A percentile compares a stretch with the other conserved stretches of the same genome.
phyloP scores from a whole-genome alignment of 2,329 filamentous ascomycete genomes.

The Paraconiothyrium brasiliense region DNA sequence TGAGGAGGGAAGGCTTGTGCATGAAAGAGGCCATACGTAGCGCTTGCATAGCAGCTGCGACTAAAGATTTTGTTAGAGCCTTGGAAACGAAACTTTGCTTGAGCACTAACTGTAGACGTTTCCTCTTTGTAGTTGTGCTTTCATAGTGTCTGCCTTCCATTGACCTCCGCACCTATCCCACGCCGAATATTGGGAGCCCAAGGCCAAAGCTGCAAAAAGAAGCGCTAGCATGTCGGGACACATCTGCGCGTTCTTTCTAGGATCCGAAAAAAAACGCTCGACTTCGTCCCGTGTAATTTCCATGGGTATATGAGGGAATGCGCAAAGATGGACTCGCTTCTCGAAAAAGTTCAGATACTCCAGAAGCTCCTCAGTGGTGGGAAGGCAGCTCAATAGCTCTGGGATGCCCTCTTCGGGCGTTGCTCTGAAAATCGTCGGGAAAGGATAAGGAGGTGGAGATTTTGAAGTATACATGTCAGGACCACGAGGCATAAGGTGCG shows the following conservation, averaged over 20 bases:
- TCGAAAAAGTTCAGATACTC: slow-evolving; percentile 55
- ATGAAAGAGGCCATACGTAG: slow-evolving; percentile 59
- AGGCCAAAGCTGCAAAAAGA: slow-evolving; percentile 58
- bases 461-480: slow-evolving; percentile 54
- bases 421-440: slow-evolving; percentile 55
- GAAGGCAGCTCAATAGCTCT: slow-evolving; percentile 51
- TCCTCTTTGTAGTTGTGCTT: slow-evolving; percentile 47
- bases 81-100: neutral
- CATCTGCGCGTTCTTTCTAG: slow-evolving; percentile 53
- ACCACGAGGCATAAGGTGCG: slow-evolving; percentile 54
- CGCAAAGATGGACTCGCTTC: slow-evolving; percentile 53
- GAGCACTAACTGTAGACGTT: slow-evolving; percentile 57
- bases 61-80: slow-evolving; percentile 36
- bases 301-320: slow-evolving; percentile 57
- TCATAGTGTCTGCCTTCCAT: slow-evolving; percentile 51
- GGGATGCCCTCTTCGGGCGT: slow-evolving; percentile 46
- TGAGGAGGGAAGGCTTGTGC: slow-evolving; percentile 57
- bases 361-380: slow-evolving; percentile 50
- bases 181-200: slow-evolving; percentile 57
- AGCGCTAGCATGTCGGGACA: slow-evolving; percentile 60
- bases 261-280: slow-evolving; percentile 55
- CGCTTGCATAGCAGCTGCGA: slow-evolving; percentile 62
- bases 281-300: slow-evolving; percentile 56
- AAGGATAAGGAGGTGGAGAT: slow-evolving; percentile 53
- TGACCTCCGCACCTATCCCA: slow-evolving; percentile 53